Base-by-base conservation (phyloP, 768 basidiomycete species). In the Macrolepiota albuminosa region DNA sequence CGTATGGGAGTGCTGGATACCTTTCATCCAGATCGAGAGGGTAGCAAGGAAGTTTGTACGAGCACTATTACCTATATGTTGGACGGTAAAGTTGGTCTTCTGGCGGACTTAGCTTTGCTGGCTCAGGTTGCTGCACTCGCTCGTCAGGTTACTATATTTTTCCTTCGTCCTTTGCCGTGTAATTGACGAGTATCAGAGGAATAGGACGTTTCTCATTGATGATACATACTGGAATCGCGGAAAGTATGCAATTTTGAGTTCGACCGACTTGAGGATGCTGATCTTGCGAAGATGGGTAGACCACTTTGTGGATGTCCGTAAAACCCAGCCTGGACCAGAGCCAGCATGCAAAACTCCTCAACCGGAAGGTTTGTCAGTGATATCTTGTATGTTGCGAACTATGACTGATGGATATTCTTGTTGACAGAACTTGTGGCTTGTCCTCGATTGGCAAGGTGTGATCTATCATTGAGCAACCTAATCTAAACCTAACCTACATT, bases 151-250 rank as follows among this genome's bases (percentile, higher is more conserved):
- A 26, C 72, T 69, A 42, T 26, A 47, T 37, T 34, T 63, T 43
- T 14, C 52, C 9, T 37, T 21, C 42, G 45, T 56, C 31, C 8
- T 50, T 52, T 36, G 33, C 40, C 31, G 14, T 54, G 29, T 46
- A 43, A 47, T 36, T 53, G 21, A 52, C 37, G 54, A 57, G 3
- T 52, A 26, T 57, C 60, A 88, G 87, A 75, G 79, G 58, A 83
- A 84, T 64, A 74, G 83, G 42, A 88, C 87, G 3, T 85, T 90
- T 71, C 75, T 89, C 56, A 75, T 90, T 5, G 83, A 87, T 59
- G 88, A 90, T 69, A 81, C 81, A 0, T 81, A 84, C 62, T 90
- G 88, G 88, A 84, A 87, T 69, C 81, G 87, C 58, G 88, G 87
- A 74, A 85, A 81, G 85, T 87, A 61, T 57, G 84, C 72, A 5